Base-by-base conservation (phyloP, 2,329 filamentous ascomycete species). In the Cryphonectria radicalis region DNA sequence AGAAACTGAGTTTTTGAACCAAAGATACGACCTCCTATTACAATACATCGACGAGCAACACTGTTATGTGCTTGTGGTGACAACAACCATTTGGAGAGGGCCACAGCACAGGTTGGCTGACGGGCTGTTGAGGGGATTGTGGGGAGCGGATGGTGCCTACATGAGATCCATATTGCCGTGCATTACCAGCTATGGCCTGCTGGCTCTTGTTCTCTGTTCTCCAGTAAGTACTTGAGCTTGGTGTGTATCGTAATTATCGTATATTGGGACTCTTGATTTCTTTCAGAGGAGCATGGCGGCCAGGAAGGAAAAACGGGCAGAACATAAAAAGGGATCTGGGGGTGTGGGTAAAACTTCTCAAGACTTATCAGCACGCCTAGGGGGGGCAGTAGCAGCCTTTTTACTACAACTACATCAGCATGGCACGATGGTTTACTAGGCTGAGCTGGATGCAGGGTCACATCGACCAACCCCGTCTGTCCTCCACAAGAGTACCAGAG, bases 381-480 rank as follows among this genome's bases (percentile, higher is more conserved):
- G 32, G 63, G 63, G 63, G 63, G 63, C 50, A 53, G 63, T 35
- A 17, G 43, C 43, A 53, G 40, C 40, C 62, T 43, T 64, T 64
- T 64, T 64, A 19, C 40, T 46, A 65, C 28, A 7, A 19, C 40
- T 7, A 32, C 62, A 40, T 28, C 25, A 62, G 35, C 55, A 32
- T 8, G 28, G 55, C 28, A 59, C 55, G n/a, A 60, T 60, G 17
- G 5, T 32, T 40, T 35, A 40, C 35, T 22, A 50, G 46, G 46
- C 46, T n/a, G 46, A n/a, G 46, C 46, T 50, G 46, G 35, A 35
- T 19, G 57, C 32, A 62, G 57, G 28, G 57, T 62, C 57, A n/a
- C 35, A 62, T 22, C 14, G 35, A 8, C 35, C 8, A 35, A 10
- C 59, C 17, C 35, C 17, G 11, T 32, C 59, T 40, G 6, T 35